Percentiles rank a stretch among this genome's conserved stretches.
phyloP scores from a whole-genome alignment of 192 early-diverging fungal species.

The Backusella liffmaniae region DNA sequence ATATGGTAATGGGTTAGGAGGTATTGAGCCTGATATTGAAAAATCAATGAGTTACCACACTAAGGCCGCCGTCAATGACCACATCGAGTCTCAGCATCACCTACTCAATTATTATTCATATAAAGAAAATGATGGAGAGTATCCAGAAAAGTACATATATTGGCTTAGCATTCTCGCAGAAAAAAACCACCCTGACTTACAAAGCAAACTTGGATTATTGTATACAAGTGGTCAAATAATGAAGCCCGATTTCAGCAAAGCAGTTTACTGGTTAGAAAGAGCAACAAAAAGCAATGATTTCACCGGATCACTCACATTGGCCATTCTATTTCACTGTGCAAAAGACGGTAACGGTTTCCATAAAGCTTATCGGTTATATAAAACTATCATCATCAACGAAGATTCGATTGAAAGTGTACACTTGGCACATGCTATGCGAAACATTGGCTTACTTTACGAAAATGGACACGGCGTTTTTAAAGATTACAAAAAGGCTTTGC shows the following conservation, averaged over 20 bases:
- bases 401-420: not conserved
- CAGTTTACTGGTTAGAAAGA: not conserved
- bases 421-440: not conserved
- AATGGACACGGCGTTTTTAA: not conserved
- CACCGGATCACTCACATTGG: not conserved
- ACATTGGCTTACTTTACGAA: not conserved
- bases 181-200: not conserved
- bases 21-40: not conserved
- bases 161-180: not conserved
- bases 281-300: not conserved
- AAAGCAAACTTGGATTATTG: not conserved
- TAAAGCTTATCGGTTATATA: not conserved
- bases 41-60: not conserved
- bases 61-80: not conserved
- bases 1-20: not conserved
- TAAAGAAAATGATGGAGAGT: not conserved
- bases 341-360: not conserved
- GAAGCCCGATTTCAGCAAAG: not conserved
- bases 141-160: not conserved
- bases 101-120: not conserved
- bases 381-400: not conserved
- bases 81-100: not conserved
- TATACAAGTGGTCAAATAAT: not conserved
- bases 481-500: not conserved
- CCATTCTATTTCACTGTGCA: not conserved